A percentile compares a stretch with the other conserved stretches of the same genome.
Evolutionary conservation across 192 early-diverging fungal species (phyloP).

Genomic region (Mortierella claussenii): DNA sequence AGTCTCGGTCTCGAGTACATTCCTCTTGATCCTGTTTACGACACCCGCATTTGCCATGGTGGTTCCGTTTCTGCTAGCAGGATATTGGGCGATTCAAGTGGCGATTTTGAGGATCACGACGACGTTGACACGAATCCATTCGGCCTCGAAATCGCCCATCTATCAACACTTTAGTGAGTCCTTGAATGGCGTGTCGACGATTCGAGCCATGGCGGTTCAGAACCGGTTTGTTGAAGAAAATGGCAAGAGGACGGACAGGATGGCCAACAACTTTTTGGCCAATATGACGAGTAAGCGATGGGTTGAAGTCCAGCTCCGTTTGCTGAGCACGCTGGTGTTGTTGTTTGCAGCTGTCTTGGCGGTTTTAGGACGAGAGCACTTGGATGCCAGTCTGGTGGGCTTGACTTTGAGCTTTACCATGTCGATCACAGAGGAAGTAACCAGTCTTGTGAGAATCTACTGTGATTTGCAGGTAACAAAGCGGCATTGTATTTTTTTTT

Average conservation of each 20-base stretch:
- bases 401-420: constrained; percentile 87
- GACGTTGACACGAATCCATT: constrained; percentile 76
- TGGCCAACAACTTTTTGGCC: constrained; percentile 34
- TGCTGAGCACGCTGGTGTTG: constrained; percentile 53
- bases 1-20: constrained; percentile 34
- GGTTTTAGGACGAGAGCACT: constrained; percentile 24
- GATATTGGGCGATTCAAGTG: constrained; percentile 47
- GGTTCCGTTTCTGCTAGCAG: constrained; percentile 20
- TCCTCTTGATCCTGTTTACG: constrained; percentile 22
- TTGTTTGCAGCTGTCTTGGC: constrained; percentile 25
- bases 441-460: constrained; percentile 61
- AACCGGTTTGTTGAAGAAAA: constrained; percentile 70
- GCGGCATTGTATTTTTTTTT: background rate
- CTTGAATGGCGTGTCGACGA: constrained; percentile 61
- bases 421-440: constrained; percentile 78
- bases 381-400: constrained; percentile 88
- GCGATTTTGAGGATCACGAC: constrained; percentile 69
- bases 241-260: constrained; percentile 8
- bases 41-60: constrained; percentile 22
- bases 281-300: constrained; percentile 22
- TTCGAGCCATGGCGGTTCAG: constrained; percentile 57
- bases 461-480: constrained; percentile 69
- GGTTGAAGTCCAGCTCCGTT: constrained; percentile 39
- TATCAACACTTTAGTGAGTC: constrained; percentile 70
- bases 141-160: constrained; percentile 75